Evolutionary conservation across 2,329 filamentous ascomycete species (phyloP), one percentile per base, ranked within the genome.

Genomic region (Aspergillus udagawae): DNA sequence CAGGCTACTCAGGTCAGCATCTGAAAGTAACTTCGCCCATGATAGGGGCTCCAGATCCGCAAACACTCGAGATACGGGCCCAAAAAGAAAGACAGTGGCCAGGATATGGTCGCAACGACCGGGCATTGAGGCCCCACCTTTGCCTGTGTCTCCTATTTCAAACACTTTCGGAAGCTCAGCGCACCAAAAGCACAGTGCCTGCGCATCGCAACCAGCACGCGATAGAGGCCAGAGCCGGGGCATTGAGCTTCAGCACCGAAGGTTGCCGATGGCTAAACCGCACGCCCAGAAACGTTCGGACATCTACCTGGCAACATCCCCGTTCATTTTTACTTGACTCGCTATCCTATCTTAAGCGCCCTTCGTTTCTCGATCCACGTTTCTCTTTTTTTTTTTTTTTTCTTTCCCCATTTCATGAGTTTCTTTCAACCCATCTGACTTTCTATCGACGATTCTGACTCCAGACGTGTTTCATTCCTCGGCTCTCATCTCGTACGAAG

Each of bases 211-310:
- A n/a, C 17, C 51, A 23, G 47, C 53, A 21, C 65, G 70, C 52
- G 67, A 66, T 35, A 61, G 68, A 10, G 51, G 62, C 49, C 63
- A 65, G 42, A 69, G 57, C 48, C 65, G 67, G 25, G 67, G 58
- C 50, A 57, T 69, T 12, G 65, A 66, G 21, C 56, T 59, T 35
- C 62, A 62, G 28, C 62, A 58, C 35, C 57, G 60, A 21, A 61
- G 52, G 51, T 52, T 64, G 51, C 60, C 61, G 9, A 66, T 65
- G 52, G 60, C 61, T 6, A 66, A 65, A 47, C 47, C 59, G 10
- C 62, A 53, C 35, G 49, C 49, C 21, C 56, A 57, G 32, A 51
- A 65, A 60, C 55, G 51, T 59, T 51, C 54, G 59, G 58, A 61
- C 54, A 35, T 61, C 20, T 52, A 62, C 52, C 44, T 50, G 42